Conservation (phyloP, 2,329 filamentous ascomycete species). For the Corinectria fuckeliana region DNA sequence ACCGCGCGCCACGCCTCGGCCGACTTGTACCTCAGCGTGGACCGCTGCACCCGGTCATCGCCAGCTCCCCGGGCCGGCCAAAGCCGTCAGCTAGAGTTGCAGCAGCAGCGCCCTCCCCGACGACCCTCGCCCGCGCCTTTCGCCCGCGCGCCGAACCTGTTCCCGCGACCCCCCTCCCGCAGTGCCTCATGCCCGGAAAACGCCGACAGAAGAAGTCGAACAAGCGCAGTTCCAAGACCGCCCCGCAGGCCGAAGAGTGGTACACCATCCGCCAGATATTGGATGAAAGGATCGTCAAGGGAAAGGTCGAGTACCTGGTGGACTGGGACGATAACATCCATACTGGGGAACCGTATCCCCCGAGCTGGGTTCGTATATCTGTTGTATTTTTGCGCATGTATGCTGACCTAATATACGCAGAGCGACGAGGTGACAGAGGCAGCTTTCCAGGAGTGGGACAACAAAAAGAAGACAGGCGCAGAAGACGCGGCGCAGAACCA, state of each 20-base stretch:
- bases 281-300: conserved; percentile 40
- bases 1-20: conserved; percentile 36
- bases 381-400: conserved; percentile 1
- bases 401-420: conserved; percentile 36
- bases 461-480: conserved; percentile 25
- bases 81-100: conserved; percentile 12
- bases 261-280: conserved; percentile 45
- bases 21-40: conserved; percentile 43
- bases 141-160: conserved; percentile 1
- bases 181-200: conserved; percentile 44
- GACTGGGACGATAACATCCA: conserved; percentile 46
- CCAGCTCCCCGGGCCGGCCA: conserved; percentile 23
- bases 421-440: conserved; percentile 40
- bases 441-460: conserved; percentile 45
- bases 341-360: conserved; percentile 42
- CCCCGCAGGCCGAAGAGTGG: conserved; percentile 40
- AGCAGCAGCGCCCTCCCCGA: conserved; percentile 10
- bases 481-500: conserved; percentile 1
- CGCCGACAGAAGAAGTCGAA: conserved; percentile 33
- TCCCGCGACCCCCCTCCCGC: conserved; percentile 12
- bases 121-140: conserved; percentile 13
- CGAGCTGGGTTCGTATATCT: conserved; percentile 43
- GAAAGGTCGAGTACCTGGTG: conserved; percentile 44
- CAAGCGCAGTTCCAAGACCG: conserved; percentile 23
- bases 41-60: conserved; percentile 38